Evolutionary conservation across 345 rosid genomes (phyloP), one percentile per base, ranked within the genome.

Genomic region (Camelina laxa): DNA sequence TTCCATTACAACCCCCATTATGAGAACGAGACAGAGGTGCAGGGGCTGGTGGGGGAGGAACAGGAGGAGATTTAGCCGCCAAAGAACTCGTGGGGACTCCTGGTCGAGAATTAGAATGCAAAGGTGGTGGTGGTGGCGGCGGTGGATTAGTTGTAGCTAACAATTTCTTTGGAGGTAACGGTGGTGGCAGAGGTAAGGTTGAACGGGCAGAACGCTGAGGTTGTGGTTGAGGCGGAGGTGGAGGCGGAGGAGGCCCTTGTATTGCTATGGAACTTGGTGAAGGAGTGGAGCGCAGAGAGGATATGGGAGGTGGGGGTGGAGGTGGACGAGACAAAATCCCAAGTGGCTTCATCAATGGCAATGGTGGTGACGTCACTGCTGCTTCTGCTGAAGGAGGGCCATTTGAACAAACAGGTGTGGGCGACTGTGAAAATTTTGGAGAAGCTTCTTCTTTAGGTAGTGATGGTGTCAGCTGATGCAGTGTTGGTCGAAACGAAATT

Each of bases 11-110:
- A 35, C 57, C 77, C 42, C 77, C 80, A 16, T 65, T 69, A 66
- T 62, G 82, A 65, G 90, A 79, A 48, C 73, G 82, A 69, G 77
- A 67, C 65, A 67, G 65, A 12, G 65, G 53, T 65, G 50, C 72
- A 81, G 86, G 84, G 69, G 81, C 83, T 68, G 91, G 96, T 20
- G 88, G 88, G 35, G 89, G 91, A 60, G 92, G 89, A 65, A 79
- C 83, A 47, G 88, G 86, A 14, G 87, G 83, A 35, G 83, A 20
- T 30, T 45, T 73, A 33, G 19, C 73, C 72, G 69, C 74, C 30
- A 60, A 16, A 55, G 69, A 67, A 71, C 70, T 54, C 24, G 57
- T 20, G 5, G 87, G 77, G 10, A 75, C n/a, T 20, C 73, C 72
- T 48, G 79, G 48, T 55, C n/a, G 41, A 68, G 70, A 67, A 60